Base-by-base conservation (phyloP, 495 filamentous ascomycete genomes). In the Barbatosphaeria neglecta region DNA sequence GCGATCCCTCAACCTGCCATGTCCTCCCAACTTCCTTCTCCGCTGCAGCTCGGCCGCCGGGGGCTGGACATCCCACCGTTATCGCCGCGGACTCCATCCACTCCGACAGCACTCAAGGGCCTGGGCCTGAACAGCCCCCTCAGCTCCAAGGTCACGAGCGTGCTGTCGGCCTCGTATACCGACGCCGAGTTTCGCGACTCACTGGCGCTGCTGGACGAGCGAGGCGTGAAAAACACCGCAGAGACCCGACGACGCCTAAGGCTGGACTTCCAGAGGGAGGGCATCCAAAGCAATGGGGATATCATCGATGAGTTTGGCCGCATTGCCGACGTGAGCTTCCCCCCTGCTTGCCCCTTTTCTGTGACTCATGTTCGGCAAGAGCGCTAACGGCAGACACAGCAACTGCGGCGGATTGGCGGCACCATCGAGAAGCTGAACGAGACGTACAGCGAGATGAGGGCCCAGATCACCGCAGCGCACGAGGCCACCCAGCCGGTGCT, bases 101-200 rank as follows among this genome's bases (percentile, higher is more conserved):
- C 53, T 13, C 16, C 55, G n/a, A 15, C 50, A 4, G 41, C 39
- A 6, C 20, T 43, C 15, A 59, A 52, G 40, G 50, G 50, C 1
- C 22, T 35, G 40, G 50, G 50, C 1, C 22, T 35, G 31, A 35
- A 44, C 15, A 61, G 53, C 38, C 58, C 62, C 13, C 56, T 65
- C 5, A 56, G 58, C 0, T 67, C 73, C 15, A 84, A 90, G 59
- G 70, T 96, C 49, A 84, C 86, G 15, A 83, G 75, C 42, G 84
- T 96, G 16, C 79, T 97, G 27, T 95, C 92, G 13, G 79, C 86
- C 3, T 95, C 90, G 0, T 97, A 95, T 64, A 83, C 86, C 25
- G 92, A 97, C 62, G 76, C 84, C 2, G 90, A 96, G 49, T 94
- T 96, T 49, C 79, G 88, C 45, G 85, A 94, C 68, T 83, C 88